phyloP scores from a whole-genome alignment of 108 stramenopile genomes.

The Discostella stelligeroides region DNA sequence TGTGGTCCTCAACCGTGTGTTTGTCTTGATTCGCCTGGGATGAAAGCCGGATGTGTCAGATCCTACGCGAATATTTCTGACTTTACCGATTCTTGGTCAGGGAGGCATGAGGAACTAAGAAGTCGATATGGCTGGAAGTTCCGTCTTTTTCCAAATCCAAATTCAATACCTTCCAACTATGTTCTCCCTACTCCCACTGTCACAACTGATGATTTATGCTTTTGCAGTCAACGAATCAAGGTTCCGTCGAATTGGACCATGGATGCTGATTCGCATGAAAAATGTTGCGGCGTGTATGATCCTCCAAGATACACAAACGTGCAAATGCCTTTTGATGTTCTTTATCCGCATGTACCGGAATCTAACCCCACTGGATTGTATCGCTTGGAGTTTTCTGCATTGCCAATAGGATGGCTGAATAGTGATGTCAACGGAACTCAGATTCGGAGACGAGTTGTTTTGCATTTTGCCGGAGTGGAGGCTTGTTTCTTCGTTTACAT shows the following conservation, averaged over 20 bases:
- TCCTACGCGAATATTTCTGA: neutral
- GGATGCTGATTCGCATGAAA: conserved; percentile 29
- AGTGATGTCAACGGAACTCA: neutral
- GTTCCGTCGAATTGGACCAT: conserved; percentile 55
- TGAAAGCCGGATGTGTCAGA: neutral
- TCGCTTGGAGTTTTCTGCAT: conserved; percentile 51
- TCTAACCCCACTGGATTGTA: conserved; percentile 88
- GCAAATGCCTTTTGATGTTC: conserved; percentile 39
- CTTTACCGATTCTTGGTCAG: neutral
- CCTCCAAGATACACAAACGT: conserved; percentile 69
- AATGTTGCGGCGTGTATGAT: conserved; percentile 30
- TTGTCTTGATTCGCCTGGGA: conserved; percentile 33
- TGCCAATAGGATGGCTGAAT: conserved; percentile 49
- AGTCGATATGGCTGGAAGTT: conserved; percentile 31
- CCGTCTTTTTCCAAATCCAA: conserved; percentile 34
- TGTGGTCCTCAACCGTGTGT: conserved; percentile 19
- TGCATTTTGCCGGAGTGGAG: conserved; percentile 74
- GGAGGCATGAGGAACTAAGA: neutral
- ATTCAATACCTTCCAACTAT: conserved; percentile 18
- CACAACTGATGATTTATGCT: neutral
- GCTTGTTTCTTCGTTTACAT: conserved; percentile 78
- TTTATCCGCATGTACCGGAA: conserved; percentile 47
- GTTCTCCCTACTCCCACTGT: conserved; percentile 3
- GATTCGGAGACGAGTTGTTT: conserved; percentile 41
- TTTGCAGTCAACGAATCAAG: neutral